phyloP scores from a whole-genome alignment of 306 rosid species.

The Rubus idaeus region DNA sequence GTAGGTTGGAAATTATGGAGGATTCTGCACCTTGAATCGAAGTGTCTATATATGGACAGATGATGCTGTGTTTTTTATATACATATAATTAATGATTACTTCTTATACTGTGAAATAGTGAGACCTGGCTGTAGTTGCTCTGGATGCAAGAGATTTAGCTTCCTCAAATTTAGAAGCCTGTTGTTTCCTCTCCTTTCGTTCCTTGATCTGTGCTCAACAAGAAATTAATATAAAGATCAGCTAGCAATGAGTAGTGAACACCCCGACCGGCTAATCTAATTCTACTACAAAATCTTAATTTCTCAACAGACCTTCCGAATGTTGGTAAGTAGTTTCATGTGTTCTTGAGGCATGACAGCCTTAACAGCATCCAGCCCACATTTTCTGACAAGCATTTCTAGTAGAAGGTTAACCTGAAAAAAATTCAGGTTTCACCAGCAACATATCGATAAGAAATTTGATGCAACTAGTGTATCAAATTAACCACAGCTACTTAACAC shows the following conservation, averaged over 20 bases:
- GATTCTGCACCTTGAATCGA: neutral
- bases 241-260: neutral
- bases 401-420: constrained; percentile 70
- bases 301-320: constrained; percentile 69
- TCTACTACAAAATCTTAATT: constrained; percentile 3
- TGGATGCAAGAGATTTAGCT: constrained; percentile 64
- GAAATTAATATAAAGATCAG: constrained; percentile 5
- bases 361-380: constrained; percentile 87
- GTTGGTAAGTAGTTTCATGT: constrained; percentile 85
- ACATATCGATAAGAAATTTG: constrained; percentile 2
- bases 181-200: constrained; percentile 70
- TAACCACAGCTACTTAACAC: constrained; percentile 13
- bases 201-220: constrained; percentile 58
- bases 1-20: neutral
- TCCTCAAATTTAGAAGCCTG: constrained; percentile 60
- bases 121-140: constrained; percentile 83
- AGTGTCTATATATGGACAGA: neutral
- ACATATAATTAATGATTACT: neutral
- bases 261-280: neutral
- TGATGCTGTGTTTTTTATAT: neutral
- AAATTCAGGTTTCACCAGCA: neutral
- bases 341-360: constrained; percentile 89
- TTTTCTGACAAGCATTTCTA: constrained; percentile 78
- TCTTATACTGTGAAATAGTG: neutral
- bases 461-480: constrained; percentile 17